phyloP scores from a whole-genome alignment of 192 early-diverging fungal species.

The Kickxella alabastrina region DNA sequence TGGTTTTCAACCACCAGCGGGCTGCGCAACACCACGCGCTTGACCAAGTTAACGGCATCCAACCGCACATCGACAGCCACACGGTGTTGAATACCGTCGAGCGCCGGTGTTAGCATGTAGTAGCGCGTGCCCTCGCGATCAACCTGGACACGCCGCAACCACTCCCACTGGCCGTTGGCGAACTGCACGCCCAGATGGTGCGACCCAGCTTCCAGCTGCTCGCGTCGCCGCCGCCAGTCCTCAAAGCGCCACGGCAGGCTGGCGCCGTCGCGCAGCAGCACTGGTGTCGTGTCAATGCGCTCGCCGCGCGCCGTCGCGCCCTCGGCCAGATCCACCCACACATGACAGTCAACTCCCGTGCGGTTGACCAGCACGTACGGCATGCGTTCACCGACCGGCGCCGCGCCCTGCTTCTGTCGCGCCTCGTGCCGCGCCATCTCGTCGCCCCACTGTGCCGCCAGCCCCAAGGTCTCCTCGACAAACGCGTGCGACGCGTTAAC shows the following conservation, averaged over 20 bases:
- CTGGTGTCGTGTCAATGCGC: conserved; percentile 62
- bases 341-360: conserved; percentile 82
- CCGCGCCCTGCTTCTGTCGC: conserved; percentile 12
- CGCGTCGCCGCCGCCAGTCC: conserved; percentile 90
- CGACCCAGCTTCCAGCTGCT: conserved; percentile 61
- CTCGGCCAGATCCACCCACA: conserved; percentile 75
- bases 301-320: conserved; percentile 27
- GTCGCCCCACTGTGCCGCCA: conserved; percentile 54
- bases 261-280: conserved; percentile 64
- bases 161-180: conserved; percentile 84
- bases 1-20: conserved; percentile 77
- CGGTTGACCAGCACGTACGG: conserved; percentile 88
- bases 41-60: conserved; percentile 71
- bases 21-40: conserved; percentile 89
- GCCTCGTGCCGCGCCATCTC: conserved; percentile 26
- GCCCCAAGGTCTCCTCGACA: conserved; percentile 63
- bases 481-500: conserved; percentile 85
- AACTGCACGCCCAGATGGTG: conserved; percentile 86
- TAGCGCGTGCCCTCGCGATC: conserved; percentile 82
- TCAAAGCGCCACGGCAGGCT: conserved; percentile 93
- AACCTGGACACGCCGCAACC: conserved; percentile 80
- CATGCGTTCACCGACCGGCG: conserved; percentile 47
- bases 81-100: conserved; percentile 74
- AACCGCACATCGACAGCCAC: conserved; percentile 85
- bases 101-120: conserved; percentile 76